Evolutionary conservation across 352 stramenopile species (phyloP), one percentile per base, ranked within the genome.

Genomic region (Discostella stelligera): DNA sequence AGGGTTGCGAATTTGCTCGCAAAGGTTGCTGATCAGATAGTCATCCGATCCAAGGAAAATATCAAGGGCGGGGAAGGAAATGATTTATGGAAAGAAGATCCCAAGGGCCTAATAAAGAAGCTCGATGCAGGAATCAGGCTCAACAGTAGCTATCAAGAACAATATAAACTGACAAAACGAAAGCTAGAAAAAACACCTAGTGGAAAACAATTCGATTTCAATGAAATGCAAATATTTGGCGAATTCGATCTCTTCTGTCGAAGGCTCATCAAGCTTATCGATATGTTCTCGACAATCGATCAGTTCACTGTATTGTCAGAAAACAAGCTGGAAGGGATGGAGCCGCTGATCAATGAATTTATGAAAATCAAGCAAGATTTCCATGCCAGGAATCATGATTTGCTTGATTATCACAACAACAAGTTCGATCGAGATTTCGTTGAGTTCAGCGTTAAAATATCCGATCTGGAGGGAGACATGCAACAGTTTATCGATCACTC

Each of bases 1-100:
- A 91, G 96, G 30, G 98, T 99, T 93, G 95, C 95, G 0, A 97
- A 95, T 44, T 88, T 99, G 59, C 98, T 99, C 67, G 92, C 93
- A 2, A 98, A 98, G 82, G 98, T 99, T 73, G 98, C 97, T 0
- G 97, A 98, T 81, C 96, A 99, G 82, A 98, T 99, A 96, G 98
- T 99, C 79, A 88, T 92, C 5, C 98, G 97, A 79, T 99, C 96
- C 88, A 98, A 98, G 71, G 90, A 96, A 27, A 98, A 94, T 65
- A 97, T 98, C 54, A 84, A 59, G 65, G 70, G 68, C 3, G 59
- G 48, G 18, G 61, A 63, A 46, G 54, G 94, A 49, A 93, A 97
- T 55, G 89, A 96, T 55, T 95, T 98, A 84, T 98, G 95, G 95
- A 91, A 96, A 69, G 96, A 97, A 86, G 94, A 98, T 25, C 95